Conservation (phyloP, 176 grass and related monocot genomes). For the Ampelocalamus luodianensis region DNA sequence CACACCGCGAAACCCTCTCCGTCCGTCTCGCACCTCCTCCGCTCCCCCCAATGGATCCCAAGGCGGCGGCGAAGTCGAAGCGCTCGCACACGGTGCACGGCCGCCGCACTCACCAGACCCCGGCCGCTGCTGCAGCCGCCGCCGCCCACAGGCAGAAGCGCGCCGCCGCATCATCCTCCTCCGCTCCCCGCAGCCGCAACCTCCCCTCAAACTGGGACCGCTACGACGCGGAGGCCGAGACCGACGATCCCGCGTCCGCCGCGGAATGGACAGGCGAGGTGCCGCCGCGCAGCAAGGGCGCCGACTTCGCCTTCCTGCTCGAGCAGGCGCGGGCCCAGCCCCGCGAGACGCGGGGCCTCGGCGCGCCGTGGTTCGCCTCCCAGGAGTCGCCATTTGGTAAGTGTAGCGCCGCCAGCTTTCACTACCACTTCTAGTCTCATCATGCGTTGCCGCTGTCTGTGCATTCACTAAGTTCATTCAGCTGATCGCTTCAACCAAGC, state of each 20-base stretch:
- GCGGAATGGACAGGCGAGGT: conserved; percentile 52
- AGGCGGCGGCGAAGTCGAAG: conserved; percentile 87
- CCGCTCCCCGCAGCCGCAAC: conserved; percentile 41
- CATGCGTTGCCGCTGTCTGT: not conserved
- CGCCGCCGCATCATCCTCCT: conserved; percentile 11
- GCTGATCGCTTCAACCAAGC: not conserved
- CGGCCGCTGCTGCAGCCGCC: conserved; percentile 51
- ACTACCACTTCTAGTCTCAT: not conserved
- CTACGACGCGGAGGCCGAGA: conserved; percentile 57
- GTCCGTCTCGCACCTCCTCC: not conserved
- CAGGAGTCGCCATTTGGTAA: conserved; percentile 55
- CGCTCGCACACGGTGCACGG: conserved; percentile 75
- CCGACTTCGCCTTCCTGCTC: conserved; percentile 75
- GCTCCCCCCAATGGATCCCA: conserved; percentile 73
- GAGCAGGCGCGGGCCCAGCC: conserved; percentile 70
- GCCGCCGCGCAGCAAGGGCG: conserved; percentile 73
- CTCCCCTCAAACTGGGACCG: conserved; percentile 89
- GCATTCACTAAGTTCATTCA: not conserved
- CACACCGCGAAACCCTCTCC: conserved; percentile 11
- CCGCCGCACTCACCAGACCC: conserved; percentile 66
- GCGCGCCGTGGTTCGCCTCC: conserved; percentile 34
- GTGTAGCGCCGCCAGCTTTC: conserved; percentile 8
- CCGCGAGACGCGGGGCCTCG: conserved; percentile 38
- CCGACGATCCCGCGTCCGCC: not conserved
- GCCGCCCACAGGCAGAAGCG: conserved; percentile 74